phyloP scores from a whole-genome alignment of 805 yeast species.

The Metschnikowia continentalis region DNA sequence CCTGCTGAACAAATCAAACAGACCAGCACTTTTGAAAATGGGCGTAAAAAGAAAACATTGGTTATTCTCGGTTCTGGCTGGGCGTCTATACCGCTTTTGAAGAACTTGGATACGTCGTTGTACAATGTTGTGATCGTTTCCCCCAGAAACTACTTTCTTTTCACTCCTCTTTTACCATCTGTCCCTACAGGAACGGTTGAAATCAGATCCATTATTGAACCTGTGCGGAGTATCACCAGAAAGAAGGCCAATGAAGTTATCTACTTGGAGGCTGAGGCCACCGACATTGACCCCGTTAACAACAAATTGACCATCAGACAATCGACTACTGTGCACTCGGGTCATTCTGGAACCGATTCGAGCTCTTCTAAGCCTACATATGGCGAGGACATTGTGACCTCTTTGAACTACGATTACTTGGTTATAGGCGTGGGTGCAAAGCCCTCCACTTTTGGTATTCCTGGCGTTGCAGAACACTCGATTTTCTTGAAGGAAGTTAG shows the following conservation, averaged over 20 bases:
- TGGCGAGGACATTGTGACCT: constrained; percentile 42
- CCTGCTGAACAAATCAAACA: constrained; percentile 62
- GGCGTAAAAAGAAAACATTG: constrained; percentile 64
- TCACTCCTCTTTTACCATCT: constrained; percentile 94
- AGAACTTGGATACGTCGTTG: constrained; percentile 77
- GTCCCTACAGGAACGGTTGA: constrained; percentile 94
- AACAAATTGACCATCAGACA: constrained; percentile 65
- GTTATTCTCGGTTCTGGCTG: constrained; percentile 89
- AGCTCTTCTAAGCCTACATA: constrained; percentile 39
- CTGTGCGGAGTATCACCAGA: constrained; percentile 83
- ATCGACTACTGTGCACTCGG: constrained; percentile 51
- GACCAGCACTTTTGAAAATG: constrained; percentile 50
- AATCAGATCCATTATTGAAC: constrained; percentile 87
- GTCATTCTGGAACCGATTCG: constrained; percentile 50
- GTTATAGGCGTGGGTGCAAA: constrained; percentile 94
- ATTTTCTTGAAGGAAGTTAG: constrained; percentile 85
- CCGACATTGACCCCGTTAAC: constrained; percentile 68
- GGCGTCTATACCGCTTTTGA: constrained; percentile 86
- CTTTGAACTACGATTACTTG: constrained; percentile 69
- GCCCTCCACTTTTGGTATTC: constrained; percentile 91
- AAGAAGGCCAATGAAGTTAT: constrained; percentile 70
- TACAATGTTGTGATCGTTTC: constrained; percentile 88
- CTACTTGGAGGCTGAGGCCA: constrained; percentile 89
- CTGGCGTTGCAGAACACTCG: constrained; percentile 88
- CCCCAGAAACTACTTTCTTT: constrained; percentile 91